Evolutionary conservation across 2,329 filamentous ascomycete genomes (phyloP).

Genomic region (Monosporascus sp.): DNA sequence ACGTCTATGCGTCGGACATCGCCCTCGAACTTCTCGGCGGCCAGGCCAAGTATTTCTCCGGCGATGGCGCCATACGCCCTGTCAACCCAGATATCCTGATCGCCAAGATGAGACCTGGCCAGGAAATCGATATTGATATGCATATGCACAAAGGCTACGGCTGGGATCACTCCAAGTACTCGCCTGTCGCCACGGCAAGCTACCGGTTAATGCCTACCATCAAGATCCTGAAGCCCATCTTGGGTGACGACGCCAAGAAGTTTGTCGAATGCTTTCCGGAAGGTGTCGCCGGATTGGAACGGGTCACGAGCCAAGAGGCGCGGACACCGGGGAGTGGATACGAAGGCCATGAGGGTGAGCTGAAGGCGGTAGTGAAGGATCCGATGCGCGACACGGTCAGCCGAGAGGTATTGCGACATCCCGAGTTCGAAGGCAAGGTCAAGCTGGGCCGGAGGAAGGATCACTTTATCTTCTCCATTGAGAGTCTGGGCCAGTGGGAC

Average conservation of each 20-base stretch:
- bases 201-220: constrained; percentile 91
- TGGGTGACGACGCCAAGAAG: constrained; percentile 81
- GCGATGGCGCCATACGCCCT: constrained; percentile 63
- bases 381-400: constrained; percentile 94
- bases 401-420: constrained; percentile 83
- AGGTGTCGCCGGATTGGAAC: constrained; percentile 79
- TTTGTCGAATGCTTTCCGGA: constrained; percentile 84
- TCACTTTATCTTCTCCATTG: constrained; percentile 95
- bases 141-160: constrained; percentile 95
- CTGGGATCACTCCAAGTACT: constrained; percentile 94
- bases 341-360: constrained; percentile 69
- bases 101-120: constrained; percentile 86
- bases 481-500: constrained; percentile 92
- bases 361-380: constrained; percentile 81
- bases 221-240: constrained; percentile 73
- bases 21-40: constrained; percentile 70
- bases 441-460: constrained; percentile 84
- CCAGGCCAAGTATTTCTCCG: constrained; percentile 64
- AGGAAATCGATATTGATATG: constrained; percentile 79
- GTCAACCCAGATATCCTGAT: constrained; percentile 90
- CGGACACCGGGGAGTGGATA: constrained; percentile 56
- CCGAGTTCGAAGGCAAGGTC: constrained; percentile 93
- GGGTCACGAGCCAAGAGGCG: constrained; percentile 63
- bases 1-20: constrained; percentile 75
- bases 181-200: constrained; percentile 87